These are phyloP conservation scores for Fusarium humuli DNA, from an alignment of 2,329 filamentous ascomycete genomes.

Conservation along the genomic window DNA sequence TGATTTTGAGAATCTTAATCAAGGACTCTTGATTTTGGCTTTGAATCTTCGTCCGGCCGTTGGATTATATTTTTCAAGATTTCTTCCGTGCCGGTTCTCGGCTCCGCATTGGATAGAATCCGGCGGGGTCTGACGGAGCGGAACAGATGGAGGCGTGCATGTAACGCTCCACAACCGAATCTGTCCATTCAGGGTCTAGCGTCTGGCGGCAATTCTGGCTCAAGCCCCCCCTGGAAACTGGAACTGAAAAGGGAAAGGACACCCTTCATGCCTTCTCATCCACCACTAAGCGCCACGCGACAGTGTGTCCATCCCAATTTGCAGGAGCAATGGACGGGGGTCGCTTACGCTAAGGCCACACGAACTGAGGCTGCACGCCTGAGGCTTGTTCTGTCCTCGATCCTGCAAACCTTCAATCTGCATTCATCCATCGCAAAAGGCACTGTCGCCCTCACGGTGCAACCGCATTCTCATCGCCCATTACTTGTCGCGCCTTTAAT, in stretches of 20 bases:
- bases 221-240: conserved; percentile 5
- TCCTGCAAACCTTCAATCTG: conserved; percentile 37
- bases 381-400: conserved; percentile 23
- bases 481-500: conserved; percentile 1
- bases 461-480: conserved; percentile 18
- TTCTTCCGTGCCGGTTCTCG: conserved; percentile 30
- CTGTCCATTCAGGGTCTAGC: conserved; percentile 36
- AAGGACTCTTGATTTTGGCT: background rate
- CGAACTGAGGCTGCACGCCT: conserved; percentile 19
- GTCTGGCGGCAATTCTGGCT: conserved; percentile 31
- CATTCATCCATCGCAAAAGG: conserved; percentile 34
- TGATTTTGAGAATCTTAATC: background rate
- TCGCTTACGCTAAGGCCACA: conserved; percentile 25
- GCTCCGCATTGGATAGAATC: conserved; percentile 35
- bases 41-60: background rate
- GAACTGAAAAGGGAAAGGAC: conserved; percentile 5
- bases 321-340: conserved; percentile 19
- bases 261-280: conserved; percentile 8
- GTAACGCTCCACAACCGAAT: conserved; percentile 21
- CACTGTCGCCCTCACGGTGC: conserved; percentile 26
- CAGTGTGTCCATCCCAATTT: conserved; percentile 40
- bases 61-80: conserved; percentile 30
- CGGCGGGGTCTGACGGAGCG: conserved; percentile 19
- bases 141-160: conserved; percentile 34
- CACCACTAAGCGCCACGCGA: conserved; percentile 36